Conservation (phyloP, 257 asterid species). For the Anisodus acutangulus region DNA sequence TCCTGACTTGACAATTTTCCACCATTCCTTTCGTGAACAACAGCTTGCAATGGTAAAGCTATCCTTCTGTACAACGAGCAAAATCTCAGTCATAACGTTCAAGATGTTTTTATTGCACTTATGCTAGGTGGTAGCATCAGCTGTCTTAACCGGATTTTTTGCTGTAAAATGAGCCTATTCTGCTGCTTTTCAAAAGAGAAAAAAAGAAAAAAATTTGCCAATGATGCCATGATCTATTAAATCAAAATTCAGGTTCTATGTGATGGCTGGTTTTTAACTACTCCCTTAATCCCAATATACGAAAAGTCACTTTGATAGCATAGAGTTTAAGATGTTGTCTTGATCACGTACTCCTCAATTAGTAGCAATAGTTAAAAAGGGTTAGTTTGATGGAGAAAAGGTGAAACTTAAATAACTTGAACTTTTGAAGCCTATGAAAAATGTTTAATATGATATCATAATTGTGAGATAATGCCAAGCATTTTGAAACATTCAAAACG, state of each 20-base stretch:
- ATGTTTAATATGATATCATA: not conserved
- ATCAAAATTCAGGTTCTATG: not conserved
- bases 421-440: not conserved
- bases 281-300: not conserved
- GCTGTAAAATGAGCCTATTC: slow-evolving; percentile 20
- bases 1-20: slow-evolving; percentile 60
- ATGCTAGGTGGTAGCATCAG: not conserved
- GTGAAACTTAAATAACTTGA: slow-evolving; percentile 1
- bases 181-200: too few relatives aligned
- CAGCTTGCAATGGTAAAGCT: slow-evolving; percentile 39
- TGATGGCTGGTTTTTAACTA: not conserved
- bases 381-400: slow-evolving; percentile 9
- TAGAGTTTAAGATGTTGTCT: not conserved
- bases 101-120: slow-evolving; percentile 10
- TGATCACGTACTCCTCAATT: not conserved
- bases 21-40: slow-evolving; percentile 40
- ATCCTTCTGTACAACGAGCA: not conserved
- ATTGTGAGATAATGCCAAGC: not conserved
- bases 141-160: not conserved
- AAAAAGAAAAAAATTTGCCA: not conserved
- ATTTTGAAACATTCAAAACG: not conserved
- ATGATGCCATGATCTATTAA: slow-evolving; percentile 11
- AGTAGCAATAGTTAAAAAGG: not conserved
- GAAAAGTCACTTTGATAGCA: not conserved
- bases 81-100: not conserved